A percentile compares a stretch with the other conserved stretches of the same genome.
These are phyloP conservation scores for Spergularia azorica DNA, from an alignment of 179 eudicot species.

Conservation along the genomic window DNA sequence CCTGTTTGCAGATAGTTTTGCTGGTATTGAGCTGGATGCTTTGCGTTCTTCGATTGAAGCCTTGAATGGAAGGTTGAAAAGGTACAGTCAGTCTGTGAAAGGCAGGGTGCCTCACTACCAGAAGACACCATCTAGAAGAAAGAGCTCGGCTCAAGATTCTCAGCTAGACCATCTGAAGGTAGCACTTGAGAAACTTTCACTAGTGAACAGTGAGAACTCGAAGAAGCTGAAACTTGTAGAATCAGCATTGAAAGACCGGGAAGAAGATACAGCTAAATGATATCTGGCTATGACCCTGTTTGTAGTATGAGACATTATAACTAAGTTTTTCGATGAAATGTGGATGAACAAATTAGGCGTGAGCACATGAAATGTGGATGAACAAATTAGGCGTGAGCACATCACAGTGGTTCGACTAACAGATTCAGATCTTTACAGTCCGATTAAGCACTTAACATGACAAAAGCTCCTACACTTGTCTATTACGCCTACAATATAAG, in stretches of 20 bases:
- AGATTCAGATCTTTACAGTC: too few species aligned
- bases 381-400: too few species aligned
- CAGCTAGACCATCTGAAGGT: conserved; percentile 66
- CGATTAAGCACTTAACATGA: too few species aligned
- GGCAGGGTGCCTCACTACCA: conserved; percentile 38
- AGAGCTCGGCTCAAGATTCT: conserved; percentile 42
- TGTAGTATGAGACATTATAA: too few species aligned
- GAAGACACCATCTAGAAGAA: conserved; percentile 38
- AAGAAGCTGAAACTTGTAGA: conserved; percentile 78
- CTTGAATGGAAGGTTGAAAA: conserved; percentile 66
- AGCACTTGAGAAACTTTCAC: conserved; percentile 70
- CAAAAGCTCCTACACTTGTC: too few species aligned
- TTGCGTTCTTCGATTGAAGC: conserved; percentile 78
- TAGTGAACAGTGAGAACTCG: conserved; percentile 77
- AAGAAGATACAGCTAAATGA: conserved; percentile 35
- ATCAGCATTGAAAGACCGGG: conserved; percentile 54
- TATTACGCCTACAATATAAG: too few species aligned
- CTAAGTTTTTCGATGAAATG: too few species aligned
- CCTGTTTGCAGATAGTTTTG: conserved; percentile 65
- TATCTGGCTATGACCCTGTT: too few species aligned
- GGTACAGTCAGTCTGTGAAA: conserved; percentile 47
- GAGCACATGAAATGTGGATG: too few species aligned
- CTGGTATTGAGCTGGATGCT: conserved; percentile 77
- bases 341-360: too few species aligned
- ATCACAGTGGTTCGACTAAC: too few species aligned